Base-by-base conservation (phyloP, 768 basidiomycete genomes). In the Suillus clintonianus region DNA sequence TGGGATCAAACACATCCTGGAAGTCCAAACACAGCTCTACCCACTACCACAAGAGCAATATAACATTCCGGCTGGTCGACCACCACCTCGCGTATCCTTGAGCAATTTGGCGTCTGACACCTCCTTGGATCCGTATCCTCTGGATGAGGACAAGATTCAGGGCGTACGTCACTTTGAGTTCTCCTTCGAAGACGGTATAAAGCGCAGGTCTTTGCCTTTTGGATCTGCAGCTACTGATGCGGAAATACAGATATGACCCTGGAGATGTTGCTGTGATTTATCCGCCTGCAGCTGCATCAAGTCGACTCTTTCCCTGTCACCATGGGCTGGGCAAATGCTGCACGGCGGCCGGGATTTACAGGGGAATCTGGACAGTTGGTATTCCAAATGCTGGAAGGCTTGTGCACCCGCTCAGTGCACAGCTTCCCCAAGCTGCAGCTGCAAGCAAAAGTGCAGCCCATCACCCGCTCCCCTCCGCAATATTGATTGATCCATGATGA, bases 131-230 rank as follows among this genome's bases (percentile, higher is more conserved):
- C 75, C 7, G 60, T 77, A 82, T 63, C 78, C 76, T 19, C 64
- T 81, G 4, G 72, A 75, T 3, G 36, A 58, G 9, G 79, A 81
- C 51, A 32, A 69, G 19, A 71, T 85, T 71, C 97, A 99, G 79
- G 96, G 98, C 66, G 97, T 97, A 11, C 85, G 96, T 39, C 92
- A 95, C 73, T 75, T 99, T 7, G 92, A 95, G 72, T 83, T 99
- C 54, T 79, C 86, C 15, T 85, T 92, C 17, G 83, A 88, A 27
- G 79, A 87, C 36, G 81, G 87, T 34, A 76, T 92, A 7, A 70
- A 77, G 92, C 93, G 67, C 61, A 84, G 5, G 76, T 75, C 45
- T 53, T n/a, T 59, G 19, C 47, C 53, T 22, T 11, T 27, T 47
- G 10, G 36, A 34, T 24, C 22, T 4, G 43, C 55, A 24, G 17